Base-by-base conservation (phyloP, 495 filamentous ascomycete genomes). In the Aspergillus nanangensis region DNA sequence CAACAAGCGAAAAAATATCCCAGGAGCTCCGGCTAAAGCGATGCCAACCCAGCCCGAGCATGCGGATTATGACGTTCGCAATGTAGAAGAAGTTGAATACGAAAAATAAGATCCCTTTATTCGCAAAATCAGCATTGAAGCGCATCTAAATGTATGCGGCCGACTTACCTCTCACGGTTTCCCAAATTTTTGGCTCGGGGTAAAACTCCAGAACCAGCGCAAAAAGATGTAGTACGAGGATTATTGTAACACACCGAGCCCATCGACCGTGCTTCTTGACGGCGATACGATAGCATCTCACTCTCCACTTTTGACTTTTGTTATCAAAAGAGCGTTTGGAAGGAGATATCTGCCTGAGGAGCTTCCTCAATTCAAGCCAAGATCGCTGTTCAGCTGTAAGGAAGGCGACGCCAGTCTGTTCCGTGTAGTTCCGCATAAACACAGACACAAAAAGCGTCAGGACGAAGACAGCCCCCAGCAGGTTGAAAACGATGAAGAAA, bases 341-440 rank as follows among this genome's bases (percentile, higher is more conserved):
- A 3, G 93, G 93, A 2, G 90, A 88, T 14, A 99, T 89, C 61
- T 97, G 92, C 35, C 89, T 81, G 7, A 99, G 77, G 15, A 96
- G 74, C 69, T 99, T 99, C 40, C 93, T 77, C 52, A 99, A 65
- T 66, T 99, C 93, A 18, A 97, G 77, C 93, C 93, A 99, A 0
- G 91, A 95, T 51, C 93, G 83, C 65, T 99, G 93, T 53, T 99
- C 93, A 1, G 94, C 86, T 7, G 93, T 99, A 53, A 99, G 66
- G 65, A 90, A 99, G 1, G 93, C 93, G 44, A 99, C 93, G 8
- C 93, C 93, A 8, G 93, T 99, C 65, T 97, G 90, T 69, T 99
- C 93, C 3, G 93, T 97, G 70, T 97, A 97, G 63, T 94, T 97
- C 35, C 93, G 87, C 94, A 99, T 99, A 65, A 99, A 99, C 38